phyloP scores from a whole-genome alignment of 495 filamentous ascomycete species.

The Aspergillus steynii region DNA sequence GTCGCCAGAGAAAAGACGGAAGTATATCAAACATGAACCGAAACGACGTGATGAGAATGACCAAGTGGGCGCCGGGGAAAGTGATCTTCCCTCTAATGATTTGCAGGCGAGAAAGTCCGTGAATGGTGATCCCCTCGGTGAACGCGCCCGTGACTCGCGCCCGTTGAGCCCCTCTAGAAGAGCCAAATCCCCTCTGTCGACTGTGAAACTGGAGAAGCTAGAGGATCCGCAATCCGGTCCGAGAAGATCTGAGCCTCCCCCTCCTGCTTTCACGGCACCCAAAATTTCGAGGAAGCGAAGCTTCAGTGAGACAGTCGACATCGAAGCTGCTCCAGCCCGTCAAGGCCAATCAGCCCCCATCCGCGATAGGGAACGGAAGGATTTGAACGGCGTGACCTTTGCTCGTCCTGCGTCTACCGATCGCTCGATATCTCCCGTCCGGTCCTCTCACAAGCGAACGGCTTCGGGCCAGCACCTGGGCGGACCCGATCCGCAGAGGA shows the following conservation, averaged over 20 bases:
- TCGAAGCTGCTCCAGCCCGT: slow-evolving; percentile 30
- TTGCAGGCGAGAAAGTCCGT: slow-evolving; percentile 32
- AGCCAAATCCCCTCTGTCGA: slow-evolving; percentile 26
- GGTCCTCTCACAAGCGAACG: slow-evolving; percentile 59
- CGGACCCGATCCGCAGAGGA: slow-evolving; percentile 24
- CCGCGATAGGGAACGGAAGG: slow-evolving; percentile 30
- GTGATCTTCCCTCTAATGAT: slow-evolving; percentile 25
- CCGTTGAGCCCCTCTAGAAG: slow-evolving; percentile 29
- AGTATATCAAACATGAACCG: slow-evolving; percentile 66
- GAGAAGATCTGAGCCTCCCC: slow-evolving; percentile 21
- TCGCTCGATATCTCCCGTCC: slow-evolving; percentile 64
- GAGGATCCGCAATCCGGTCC: slow-evolving; percentile 33
- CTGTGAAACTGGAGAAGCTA: slow-evolving; percentile 40
- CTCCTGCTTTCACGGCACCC: slow-evolving; percentile 15
- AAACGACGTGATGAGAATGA: slow-evolving; percentile 48
- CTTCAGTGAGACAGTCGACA: slow-evolving; percentile 44
- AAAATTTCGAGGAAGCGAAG: slow-evolving; percentile 40
- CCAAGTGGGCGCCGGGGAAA: slow-evolving; percentile 38
- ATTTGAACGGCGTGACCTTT: slow-evolving; percentile 26
- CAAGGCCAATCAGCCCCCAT: slow-evolving; percentile 19
- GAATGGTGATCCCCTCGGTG: slow-evolving; percentile 28
- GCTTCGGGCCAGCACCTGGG: slow-evolving; percentile 59
- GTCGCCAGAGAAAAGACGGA: slow-evolving; percentile 67
- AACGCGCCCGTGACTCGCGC: slow-evolving; percentile 26
- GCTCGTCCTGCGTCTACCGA: slow-evolving; percentile 43